Base-by-base conservation (phyloP, 371 early-diverging fungal genomes). In the Mortierella sp. region DNA sequence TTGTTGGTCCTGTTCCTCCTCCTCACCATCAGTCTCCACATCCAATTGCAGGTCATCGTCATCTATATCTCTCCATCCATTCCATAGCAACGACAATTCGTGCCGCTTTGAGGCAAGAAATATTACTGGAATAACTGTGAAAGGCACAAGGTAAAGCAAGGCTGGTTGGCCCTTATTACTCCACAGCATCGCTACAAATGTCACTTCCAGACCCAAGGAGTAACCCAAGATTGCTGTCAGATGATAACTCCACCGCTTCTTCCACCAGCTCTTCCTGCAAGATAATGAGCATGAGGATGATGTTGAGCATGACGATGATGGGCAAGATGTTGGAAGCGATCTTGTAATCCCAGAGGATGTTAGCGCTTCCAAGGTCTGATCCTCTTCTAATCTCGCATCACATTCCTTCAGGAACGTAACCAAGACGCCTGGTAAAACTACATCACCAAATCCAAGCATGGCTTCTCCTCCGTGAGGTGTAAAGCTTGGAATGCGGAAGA, bases 141-240 rank as follows among this genome's bases (percentile, higher is more conserved):
- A 74, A 0, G 83, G 83, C 0, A 83, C 83, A 38, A 83, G 63
- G 53, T 83, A 85, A 19, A 84, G 59, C 36, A 84, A 32, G 1
- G 84, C 84, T 7, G 84, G 84, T 36, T 84, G 84, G 0, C 84
- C 82, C 55, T 69, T 69, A n/a, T 65, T 41, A 40, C 75, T 84
- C 76, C 80, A 69, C 75, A 81, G 73, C 84, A 84, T 81, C 5
- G 82, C 84, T 41, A 84, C 70, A 74, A 81, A 84, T 2, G 81
- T 80, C 62, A 70, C 28, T 53, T 80, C 72, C 22, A 84, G 63
- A 2, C 81, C 84, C n/a, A 76, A 41, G 41, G 67, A 64, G 63
- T 69, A 84, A 28, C 81, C 76, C 55, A 76, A 16, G 58, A 81
- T 62, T 3, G 81, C 77, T 21, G 78, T 76, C 52, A 71, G 41